phyloP scores from a whole-genome alignment of 1,284 basidiomycete species.

The Anthracocystis setariae region DNA sequence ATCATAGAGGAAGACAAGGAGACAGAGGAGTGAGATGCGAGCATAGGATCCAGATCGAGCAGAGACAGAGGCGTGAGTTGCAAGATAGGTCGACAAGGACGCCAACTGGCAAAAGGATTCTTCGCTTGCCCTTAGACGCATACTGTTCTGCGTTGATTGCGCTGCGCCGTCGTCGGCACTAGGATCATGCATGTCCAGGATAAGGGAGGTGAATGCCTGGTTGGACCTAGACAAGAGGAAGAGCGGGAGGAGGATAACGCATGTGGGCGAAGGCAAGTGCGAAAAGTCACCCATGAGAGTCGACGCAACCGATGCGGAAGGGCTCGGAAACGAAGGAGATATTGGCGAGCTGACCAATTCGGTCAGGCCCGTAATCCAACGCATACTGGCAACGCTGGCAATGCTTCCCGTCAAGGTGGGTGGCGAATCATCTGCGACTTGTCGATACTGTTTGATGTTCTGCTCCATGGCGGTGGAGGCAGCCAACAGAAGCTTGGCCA shows the following conservation, averaged over 20 bases:
- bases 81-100: slow-evolving; percentile 54
- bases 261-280: slow-evolving; percentile 36
- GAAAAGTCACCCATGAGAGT: slow-evolving; percentile 24
- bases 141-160: slow-evolving; percentile 3
- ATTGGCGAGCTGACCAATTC: slow-evolving; percentile 31
- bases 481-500: slow-evolving; percentile 39
- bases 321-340: not conserved
- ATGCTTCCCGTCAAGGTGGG: slow-evolving; percentile 38
- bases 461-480: slow-evolving; percentile 35
- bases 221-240: slow-evolving; percentile 52
- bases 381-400: slow-evolving; percentile 39
- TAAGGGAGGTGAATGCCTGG: slow-evolving; percentile 45
- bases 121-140: slow-evolving; percentile 16
- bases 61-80: slow-evolving; percentile 50
- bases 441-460: slow-evolving; percentile 28
- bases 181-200: slow-evolving; percentile 25
- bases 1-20: slow-evolving; percentile 53
- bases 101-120: slow-evolving; percentile 43
- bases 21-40: slow-evolving; percentile 42
- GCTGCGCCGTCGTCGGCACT: not conserved
- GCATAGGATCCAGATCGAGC: slow-evolving; percentile 49
- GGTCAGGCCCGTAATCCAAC: slow-evolving; percentile 36
- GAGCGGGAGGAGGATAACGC: slow-evolving; percentile 46
- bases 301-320: slow-evolving; percentile 11
- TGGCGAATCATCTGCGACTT: slow-evolving; percentile 40